Evolutionary conservation across 768 basidiomycete genomes (phyloP).

Genomic region (Dioszegia hungarica): DNA sequence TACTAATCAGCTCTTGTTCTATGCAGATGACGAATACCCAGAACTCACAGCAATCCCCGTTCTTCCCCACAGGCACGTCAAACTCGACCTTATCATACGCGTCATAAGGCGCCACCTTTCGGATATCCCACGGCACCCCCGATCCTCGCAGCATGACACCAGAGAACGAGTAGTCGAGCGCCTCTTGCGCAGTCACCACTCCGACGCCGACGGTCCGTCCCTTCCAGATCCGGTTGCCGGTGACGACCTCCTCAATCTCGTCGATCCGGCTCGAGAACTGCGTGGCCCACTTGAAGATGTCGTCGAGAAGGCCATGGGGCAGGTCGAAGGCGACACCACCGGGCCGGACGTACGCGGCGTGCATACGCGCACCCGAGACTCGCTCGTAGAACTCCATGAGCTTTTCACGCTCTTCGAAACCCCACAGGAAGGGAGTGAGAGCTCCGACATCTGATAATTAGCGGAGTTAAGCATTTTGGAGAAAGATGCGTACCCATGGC

Average conservation of each 20-base stretch:
- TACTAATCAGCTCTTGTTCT: conserved; percentile 5
- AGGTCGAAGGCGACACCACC: conserved; percentile 97
- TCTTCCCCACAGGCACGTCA: conserved; percentile 91
- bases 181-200: conserved; percentile 83
- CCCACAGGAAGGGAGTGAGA: conserved; percentile 97
- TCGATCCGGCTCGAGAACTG: conserved; percentile 87
- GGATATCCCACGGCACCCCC: conserved; percentile 88
- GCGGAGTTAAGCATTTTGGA: background rate
- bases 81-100: conserved; percentile 98
- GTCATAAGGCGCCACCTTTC: conserved; percentile 85
- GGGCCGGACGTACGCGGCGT: conserved; percentile 95
- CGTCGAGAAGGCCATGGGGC: conserved; percentile 95
- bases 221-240: conserved; percentile 98
- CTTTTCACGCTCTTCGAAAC: conserved; percentile 99
- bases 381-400: conserved; percentile 99
- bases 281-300: conserved; percentile 97
- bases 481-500: conserved; percentile 24
- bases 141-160: conserved; percentile 96
- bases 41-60: conserved; percentile 76
- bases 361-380: conserved; percentile 93
- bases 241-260: conserved; percentile 96
- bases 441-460: conserved; percentile 70
- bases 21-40: background rate
- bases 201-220: conserved; percentile 86
- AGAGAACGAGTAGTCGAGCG: conserved; percentile 85